phyloP scores from a whole-genome alignment of 2,329 filamentous ascomycete genomes.

The Thermomyces lanuginosus region DNA sequence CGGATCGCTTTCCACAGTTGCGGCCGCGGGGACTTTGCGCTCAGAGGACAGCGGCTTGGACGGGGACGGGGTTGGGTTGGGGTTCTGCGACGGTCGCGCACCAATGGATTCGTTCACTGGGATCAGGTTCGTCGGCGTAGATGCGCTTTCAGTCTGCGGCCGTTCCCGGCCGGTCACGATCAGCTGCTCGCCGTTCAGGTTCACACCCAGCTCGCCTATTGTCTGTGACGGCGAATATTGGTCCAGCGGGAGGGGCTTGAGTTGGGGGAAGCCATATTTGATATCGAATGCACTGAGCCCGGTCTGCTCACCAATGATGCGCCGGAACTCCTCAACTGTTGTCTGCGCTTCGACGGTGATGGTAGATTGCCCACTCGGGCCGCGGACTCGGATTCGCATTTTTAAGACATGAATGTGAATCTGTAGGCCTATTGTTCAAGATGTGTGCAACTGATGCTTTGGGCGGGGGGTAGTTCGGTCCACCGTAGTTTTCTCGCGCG shows the following conservation, averaged over 20 bases:
- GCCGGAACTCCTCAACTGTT: constrained; percentile 26
- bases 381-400: constrained; percentile 63
- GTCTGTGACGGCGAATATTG: constrained; percentile 33
- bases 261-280: constrained; percentile 70
- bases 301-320: constrained; percentile 40
- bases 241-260: constrained; percentile 46
- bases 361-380: constrained; percentile 54
- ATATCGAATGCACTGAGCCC: constrained; percentile 52
- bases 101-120: neutral
- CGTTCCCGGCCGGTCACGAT: constrained; percentile 40
- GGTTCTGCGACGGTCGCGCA: constrained; percentile 6
- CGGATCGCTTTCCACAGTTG: constrained; percentile 37
- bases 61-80: constrained; percentile 1
- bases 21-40: constrained; percentile 24
- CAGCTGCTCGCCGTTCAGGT: constrained; percentile 52
- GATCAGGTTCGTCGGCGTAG: constrained; percentile 3
- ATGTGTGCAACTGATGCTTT: neutral
- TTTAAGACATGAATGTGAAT: too few species aligned
- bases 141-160: too few species aligned
- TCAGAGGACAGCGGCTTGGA: constrained; percentile 19
- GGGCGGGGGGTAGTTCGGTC: constrained; percentile 1
- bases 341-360: constrained; percentile 53
- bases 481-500: too few species aligned
- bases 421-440: neutral
- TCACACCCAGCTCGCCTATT: constrained; percentile 42